phyloP scores from a whole-genome alignment of 352 stramenopile genomes.

The Phytophthora agathidicida region DNA sequence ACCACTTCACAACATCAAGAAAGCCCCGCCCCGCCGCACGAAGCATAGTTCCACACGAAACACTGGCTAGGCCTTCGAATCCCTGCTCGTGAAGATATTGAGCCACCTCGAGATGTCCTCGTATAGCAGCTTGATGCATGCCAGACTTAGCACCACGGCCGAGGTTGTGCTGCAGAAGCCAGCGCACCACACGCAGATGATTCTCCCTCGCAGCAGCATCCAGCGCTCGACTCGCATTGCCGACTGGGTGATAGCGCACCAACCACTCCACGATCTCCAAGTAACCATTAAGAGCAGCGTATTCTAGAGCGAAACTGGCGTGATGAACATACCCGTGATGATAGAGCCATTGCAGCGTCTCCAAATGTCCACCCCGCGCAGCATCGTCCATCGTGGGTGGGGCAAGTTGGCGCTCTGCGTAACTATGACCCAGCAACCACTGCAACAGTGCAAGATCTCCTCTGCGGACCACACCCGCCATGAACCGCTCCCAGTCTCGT shows the following conservation, averaged over 20 bases:
- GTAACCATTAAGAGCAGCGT: conserved; percentile 40
- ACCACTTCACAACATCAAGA: conserved; percentile 35
- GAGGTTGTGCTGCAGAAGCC: conserved; percentile 32
- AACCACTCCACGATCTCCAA: conserved; percentile 48
- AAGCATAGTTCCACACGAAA: conserved; percentile 38
- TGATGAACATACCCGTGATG: conserved; percentile 33
- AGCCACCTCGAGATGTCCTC: conserved; percentile 32
- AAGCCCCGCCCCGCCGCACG: conserved; percentile 31
- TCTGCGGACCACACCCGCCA: conserved; percentile 14
- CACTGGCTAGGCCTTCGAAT: conserved; percentile 21
- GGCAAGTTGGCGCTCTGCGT: conserved; percentile 25
- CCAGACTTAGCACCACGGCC: conserved; percentile 30
- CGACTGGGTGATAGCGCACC: conserved; percentile 30
- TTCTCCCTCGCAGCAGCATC: conserved; percentile 32
- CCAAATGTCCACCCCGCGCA: conserved; percentile 25
- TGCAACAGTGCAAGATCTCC: conserved; percentile 31
- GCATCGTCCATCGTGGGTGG: conserved; percentile 39
- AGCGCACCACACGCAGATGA: conserved; percentile 25
- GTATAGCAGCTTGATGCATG: conserved; percentile 36
- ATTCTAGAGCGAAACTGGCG: conserved; percentile 33
- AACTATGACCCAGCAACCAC: conserved; percentile 32
- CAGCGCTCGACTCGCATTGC: conserved; percentile 36
- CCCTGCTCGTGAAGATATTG: conserved; percentile 27
- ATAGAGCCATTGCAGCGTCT: conserved; percentile 36
- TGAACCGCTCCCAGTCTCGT: conserved; percentile 33